Evolutionary conservation across 805 yeast genomes (phyloP).

Genomic region (Ogataea trehalophila): DNA sequence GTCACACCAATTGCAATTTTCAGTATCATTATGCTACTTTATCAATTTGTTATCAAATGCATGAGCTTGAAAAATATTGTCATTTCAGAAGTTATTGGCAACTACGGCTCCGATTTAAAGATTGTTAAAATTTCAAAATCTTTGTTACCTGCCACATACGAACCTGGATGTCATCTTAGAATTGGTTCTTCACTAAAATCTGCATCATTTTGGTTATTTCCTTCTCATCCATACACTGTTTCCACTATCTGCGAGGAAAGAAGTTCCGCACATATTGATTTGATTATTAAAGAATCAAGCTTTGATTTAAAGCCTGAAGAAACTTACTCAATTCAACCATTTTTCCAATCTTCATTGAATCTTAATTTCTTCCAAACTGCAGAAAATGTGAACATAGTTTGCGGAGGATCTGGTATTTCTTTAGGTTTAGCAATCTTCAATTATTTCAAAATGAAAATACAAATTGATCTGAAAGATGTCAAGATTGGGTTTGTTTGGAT

Average conservation of each 20-base stretch:
- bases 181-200: conserved; percentile 35
- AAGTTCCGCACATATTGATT: conserved; percentile 32
- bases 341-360: conserved; percentile 38
- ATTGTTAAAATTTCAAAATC: conserved; percentile 18
- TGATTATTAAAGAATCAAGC: conserved; percentile 42
- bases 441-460: conserved; percentile 29
- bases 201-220: conserved; percentile 42
- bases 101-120: conserved; percentile 19
- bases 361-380: conserved; percentile 43
- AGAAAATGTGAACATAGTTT: conserved; percentile 46
- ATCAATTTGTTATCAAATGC: conserved; percentile 35
- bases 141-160: conserved; percentile 23
- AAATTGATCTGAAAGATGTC: conserved; percentile 22
- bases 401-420: conserved; percentile 76
- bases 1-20: conserved; percentile 36
- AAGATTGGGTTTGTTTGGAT: conserved; percentile 51
- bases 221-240: conserved; percentile 68
- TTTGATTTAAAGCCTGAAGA: conserved; percentile 31
- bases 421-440: conserved; percentile 51
- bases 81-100: conserved; percentile 17
- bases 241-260: conserved; percentile 32
- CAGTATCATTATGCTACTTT: conserved; percentile 28
- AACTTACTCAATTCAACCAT: conserved; percentile 37
- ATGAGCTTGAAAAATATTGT: conserved; percentile 15
- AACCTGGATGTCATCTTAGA: conserved; percentile 58